A percentile compares a stretch with the other conserved stretches of the same genome.
These are phyloP conservation scores for Neofusicoccum ribis DNA, from an alignment of 2,329 filamentous ascomycete genomes.

Conservation along the genomic window DNA sequence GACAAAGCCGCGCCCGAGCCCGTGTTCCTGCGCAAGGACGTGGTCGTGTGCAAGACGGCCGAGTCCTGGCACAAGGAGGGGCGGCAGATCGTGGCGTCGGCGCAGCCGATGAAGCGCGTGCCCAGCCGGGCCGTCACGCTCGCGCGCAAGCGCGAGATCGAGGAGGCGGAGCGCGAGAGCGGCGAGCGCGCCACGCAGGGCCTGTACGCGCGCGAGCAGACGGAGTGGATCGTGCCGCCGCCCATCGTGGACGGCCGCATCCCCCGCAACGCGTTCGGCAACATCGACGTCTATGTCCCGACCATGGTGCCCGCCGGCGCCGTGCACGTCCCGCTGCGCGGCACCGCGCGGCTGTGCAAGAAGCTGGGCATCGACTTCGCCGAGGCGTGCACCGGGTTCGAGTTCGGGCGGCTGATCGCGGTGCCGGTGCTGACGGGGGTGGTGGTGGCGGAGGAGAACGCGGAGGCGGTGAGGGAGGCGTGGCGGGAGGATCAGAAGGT, in stretches of 20 bases:
- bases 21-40: slow-evolving; percentile 76
- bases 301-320: slow-evolving; percentile 90
- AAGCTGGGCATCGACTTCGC: slow-evolving; percentile 84
- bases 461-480: slow-evolving; percentile 72
- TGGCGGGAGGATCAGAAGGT: slow-evolving; percentile 71
- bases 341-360: slow-evolving; percentile 77
- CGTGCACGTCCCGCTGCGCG: slow-evolving; percentile 77
- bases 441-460: slow-evolving; percentile 80
- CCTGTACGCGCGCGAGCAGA: slow-evolving; percentile 80
- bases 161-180: slow-evolving; percentile 75
- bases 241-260: slow-evolving; percentile 84
- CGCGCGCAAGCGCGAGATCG: slow-evolving; percentile 82
- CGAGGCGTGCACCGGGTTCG: slow-evolving; percentile 93
- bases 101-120: slow-evolving; percentile 78
- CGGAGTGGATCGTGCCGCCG: slow-evolving; percentile 90
- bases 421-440: slow-evolving; percentile 90
- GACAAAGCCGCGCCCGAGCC: slow-evolving; percentile 73
- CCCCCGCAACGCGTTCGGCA: slow-evolving; percentile 91
- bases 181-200: slow-evolving; percentile 86
- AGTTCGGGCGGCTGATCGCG: slow-evolving; percentile 92
- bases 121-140: slow-evolving; percentile 89
- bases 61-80: slow-evolving; percentile 99
- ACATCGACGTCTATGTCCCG: slow-evolving; percentile 92
- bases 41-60: slow-evolving; percentile 82
- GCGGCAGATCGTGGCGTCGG: slow-evolving; percentile 68